Base-by-base conservation (phyloP, 106 monocot species). In the Phalaenopsis aphrodite region DNA sequence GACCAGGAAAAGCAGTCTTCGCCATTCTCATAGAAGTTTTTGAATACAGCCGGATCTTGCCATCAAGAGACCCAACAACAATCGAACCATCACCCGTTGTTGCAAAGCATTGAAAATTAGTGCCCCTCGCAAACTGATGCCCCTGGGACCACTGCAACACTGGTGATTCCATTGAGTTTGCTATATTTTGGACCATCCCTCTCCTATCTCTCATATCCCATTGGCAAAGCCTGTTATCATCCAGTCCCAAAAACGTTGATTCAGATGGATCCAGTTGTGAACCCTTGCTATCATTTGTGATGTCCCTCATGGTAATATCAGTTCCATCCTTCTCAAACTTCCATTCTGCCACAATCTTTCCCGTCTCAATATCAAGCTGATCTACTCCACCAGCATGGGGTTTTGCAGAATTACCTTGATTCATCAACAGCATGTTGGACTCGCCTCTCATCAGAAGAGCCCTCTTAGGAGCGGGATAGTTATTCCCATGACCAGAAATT, bases 21-120 rank as follows among this genome's bases (percentile, higher is more conserved):
- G 95, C 95, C 95, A 93, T 93, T 79, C 95, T 90, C 95, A 95
- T 93, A 4, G 95, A 95, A 58, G 76, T 91, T 72, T 91, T 89
- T 0, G 95, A 93, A 56, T 95, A 95, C 57, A 95, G 82, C 68
- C 95, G 82, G 47, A 95, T 95, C 86, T 93, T 95, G 41, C 95
- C 95, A 83, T 95, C 95, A 7, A 93, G 69, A 19, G 96, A 93
- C 1, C 93, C 93, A 11, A 96, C 93, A 55, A 91, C 93, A 23
- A 96, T 89, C 0, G 96, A 96, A 10, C 95, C 95, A 77, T 93
- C 95, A 19, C 93, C 91, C 1, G 95, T 88, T 4, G 89, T 86
- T 12, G 95, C 93, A 83, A 96, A 96, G 75, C 93, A 95, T 79
- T 95, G 95, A 75, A 95, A 95, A 66, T 95, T 89, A 3, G 95